Evolutionary conservation across 495 filamentous ascomycete species (phyloP), one percentile per base, ranked within the genome.

Genomic region (Xylaria sp.): DNA sequence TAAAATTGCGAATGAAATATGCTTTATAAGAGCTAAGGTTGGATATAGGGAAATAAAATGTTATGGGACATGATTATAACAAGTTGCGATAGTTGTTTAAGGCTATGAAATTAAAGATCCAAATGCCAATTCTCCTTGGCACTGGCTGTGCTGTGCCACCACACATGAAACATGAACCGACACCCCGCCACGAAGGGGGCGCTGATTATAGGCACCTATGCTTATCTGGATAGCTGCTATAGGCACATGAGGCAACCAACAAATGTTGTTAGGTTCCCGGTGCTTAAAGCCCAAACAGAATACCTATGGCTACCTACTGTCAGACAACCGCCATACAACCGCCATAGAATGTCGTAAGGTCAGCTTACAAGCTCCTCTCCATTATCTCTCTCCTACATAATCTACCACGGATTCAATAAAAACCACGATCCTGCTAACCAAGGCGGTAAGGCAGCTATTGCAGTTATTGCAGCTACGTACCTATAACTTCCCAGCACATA

Each of bases 121-220:
- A 44, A 44, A 44, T n/a, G n/a, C n/a, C n/a, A n/a, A n/a, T n/a
- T n/a, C n/a, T n/a, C n/a, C n/a, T n/a, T n/a, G n/a, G n/a, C n/a
- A n/a, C n/a, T n/a, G n/a, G 55, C 55, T 19, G 29, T 15, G 29
- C 55, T 58, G 55, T n/a, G 31, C 55, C 55, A 37, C 55, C 31
- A 17, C 15, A 35, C 7, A 1, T 11, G 55, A 58, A 58, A 58
- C 55, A 29, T 11, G 26, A 55, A n/a, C 6, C 2, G 5, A 53
- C 50, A 29, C 21, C 21, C 50, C 50, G 50, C 50, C 24, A 29
- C 24, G 1, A 53, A 46, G n/a, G n/a, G 6, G 24, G n/a, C 5
- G 50, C 50, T 29, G 50, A 14, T 11, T 14, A 43, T 43, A 43
- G 3, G 5, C 12, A 43, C 12, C 35, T 37, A 37, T 7, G 41